Base-by-base conservation (phyloP, 1,284 basidiomycete genomes). In the Cutaneotrichosporon sp. region DNA sequence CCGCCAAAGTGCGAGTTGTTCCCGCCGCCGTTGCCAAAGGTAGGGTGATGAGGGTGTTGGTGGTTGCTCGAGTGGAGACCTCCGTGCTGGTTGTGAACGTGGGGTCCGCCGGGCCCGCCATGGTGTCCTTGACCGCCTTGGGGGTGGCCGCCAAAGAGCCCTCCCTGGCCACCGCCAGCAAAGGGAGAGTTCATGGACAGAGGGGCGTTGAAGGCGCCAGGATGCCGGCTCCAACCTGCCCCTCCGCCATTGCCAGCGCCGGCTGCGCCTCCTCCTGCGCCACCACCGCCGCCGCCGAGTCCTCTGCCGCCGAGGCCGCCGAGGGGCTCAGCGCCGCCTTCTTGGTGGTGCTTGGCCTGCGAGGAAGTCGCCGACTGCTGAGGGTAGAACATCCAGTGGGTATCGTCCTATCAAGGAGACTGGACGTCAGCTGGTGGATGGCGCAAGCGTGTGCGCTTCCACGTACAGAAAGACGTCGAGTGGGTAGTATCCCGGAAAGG, bases 281-380 rank as follows among this genome's bases (percentile, higher is more conserved):
- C 57, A 20, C 34, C 43, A 16, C 38, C 49, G 25, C 46, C 51
- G 5, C 57, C 54, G 20, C 65, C 65, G 31, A 57, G 54, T 27
- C 61, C 59, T n/a, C 61, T 60, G 31, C 65, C 62, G 36, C 68
- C 66, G 25, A 59, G 56, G 51, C 64, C 61, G n/a, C 63, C 64
- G 27, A 65, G 63, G 29, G 61, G 58, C 47, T 66, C 52, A 42
- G 65, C 63, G 57, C 63, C 63, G 31, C 65, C 67, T 69, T 74
- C 72, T 31, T 50, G 47, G 71, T 70, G 72, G 60, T 72, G 72
- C 63, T 74, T 74, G 56, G 66, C 67, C 60, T 62, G 63, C 58
- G 68, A 64, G 38, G 69, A 63, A 31, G 67, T 63, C 62, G 65
- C 60, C 54, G 72, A 63, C 55, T 70, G 63, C 60, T 70, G 67